These are phyloP conservation scores for Staphylotrichum tortipilum DNA, from an alignment of 495 filamentous ascomycete genomes.

Conservation along the genomic window DNA sequence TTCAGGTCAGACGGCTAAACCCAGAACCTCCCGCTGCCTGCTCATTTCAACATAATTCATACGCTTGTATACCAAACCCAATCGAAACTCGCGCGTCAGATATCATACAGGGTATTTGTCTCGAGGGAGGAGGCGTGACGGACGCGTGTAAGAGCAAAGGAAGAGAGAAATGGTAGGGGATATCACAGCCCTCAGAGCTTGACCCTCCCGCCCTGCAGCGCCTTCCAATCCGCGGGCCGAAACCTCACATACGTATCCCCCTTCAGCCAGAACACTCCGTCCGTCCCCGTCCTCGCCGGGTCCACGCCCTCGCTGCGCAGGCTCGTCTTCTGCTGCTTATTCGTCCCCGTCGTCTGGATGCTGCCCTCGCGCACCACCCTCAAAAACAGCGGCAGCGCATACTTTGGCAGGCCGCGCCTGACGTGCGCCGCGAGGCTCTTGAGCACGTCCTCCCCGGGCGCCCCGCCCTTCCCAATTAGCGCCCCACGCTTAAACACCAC, in stretches of 20 bases:
- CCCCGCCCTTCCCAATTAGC: conserved; percentile 17
- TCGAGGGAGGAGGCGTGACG: too few species aligned
- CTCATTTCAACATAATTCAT: too few species aligned
- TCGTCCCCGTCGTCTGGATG: conserved; percentile 68
- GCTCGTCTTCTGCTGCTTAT: conserved; percentile 74
- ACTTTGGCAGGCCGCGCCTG: conserved; percentile 52
- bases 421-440: conserved; percentile 53
- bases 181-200: conserved; percentile 48
- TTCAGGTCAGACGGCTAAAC: too few species aligned
- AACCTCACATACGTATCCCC: conserved; percentile 61
- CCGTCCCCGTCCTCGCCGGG: conserved; percentile 46
- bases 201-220: conserved; percentile 56
- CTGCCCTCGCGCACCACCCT: conserved; percentile 45
- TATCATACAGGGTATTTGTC: neutral
- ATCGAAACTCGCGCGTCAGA: too few species aligned
- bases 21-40: too few species aligned
- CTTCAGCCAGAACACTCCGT: conserved; percentile 60
- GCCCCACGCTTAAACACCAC: conserved; percentile 42
- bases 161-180: neutral
- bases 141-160: neutral
- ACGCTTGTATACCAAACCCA: too few species aligned
- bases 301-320: conserved; percentile 69
- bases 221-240: conserved; percentile 55
- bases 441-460: conserved; percentile 36
- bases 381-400: conserved; percentile 72